Conservation (phyloP, 169 alveolate species). For the Cryptosporidium felis region DNA sequence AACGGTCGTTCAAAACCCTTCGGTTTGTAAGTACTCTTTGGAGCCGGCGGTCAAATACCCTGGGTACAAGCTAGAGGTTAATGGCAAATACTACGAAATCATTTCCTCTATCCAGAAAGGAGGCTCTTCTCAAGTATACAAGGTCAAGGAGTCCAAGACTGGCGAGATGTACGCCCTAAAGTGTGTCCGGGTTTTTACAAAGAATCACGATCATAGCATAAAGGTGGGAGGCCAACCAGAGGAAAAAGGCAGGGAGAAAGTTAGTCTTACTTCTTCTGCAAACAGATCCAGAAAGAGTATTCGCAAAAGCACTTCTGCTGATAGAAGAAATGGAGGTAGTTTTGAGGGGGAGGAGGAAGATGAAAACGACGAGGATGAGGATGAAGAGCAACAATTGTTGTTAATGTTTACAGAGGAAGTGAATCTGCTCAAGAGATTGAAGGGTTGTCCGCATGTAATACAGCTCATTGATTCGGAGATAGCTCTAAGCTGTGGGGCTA, state of each 20-base stretch:
- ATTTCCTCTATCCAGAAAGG: constrained; percentile 70
- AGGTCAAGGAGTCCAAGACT: constrained; percentile 49
- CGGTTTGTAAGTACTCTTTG: constrained; percentile 50
- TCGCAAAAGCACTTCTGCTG: constrained; percentile 11
- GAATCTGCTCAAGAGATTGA: constrained; percentile 30
- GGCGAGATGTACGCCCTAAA: constrained; percentile 55
- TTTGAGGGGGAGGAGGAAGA: constrained; percentile 18
- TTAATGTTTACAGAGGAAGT: constrained; percentile 68
- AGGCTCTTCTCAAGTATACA: constrained; percentile 68
- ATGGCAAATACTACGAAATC: constrained; percentile 60
- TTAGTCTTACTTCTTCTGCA: not conserved
- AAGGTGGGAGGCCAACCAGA: not conserved
- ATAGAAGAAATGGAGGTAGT: not conserved
- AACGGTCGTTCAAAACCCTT: too few species aligned
- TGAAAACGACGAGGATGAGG: constrained; percentile 58
- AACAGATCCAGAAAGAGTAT: constrained; percentile 13
- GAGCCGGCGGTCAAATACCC: constrained; percentile 72
- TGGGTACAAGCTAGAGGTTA: constrained; percentile 64
- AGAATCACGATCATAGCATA: constrained; percentile 38
- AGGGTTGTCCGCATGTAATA: constrained; percentile 62
- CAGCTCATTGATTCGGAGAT: constrained; percentile 58
- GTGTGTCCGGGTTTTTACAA: constrained; percentile 55
- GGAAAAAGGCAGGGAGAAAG: too few species aligned
- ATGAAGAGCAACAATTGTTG: constrained; percentile 53
- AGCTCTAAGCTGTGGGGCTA: constrained; percentile 66